These are phyloP conservation scores for Allium sativum DNA, from an alignment of 106 monocot genomes.

Conservation along the genomic window DNA sequence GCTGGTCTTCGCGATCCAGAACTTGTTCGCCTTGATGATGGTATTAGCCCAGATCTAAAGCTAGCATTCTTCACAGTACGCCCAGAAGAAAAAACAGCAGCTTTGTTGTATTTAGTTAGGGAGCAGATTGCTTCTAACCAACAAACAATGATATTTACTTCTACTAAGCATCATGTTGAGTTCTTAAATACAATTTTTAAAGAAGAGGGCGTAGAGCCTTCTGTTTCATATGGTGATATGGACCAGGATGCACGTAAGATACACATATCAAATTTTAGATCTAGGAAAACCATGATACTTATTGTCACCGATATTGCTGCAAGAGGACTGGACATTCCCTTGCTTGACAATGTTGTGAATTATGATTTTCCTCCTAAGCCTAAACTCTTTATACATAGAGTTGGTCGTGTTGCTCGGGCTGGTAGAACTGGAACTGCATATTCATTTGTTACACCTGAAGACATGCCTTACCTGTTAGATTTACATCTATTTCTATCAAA, in stretches of 20 bases:
- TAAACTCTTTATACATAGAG: slow-evolving; percentile 94
- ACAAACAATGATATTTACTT: slow-evolving; percentile 86
- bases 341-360: slow-evolving; percentile 98
- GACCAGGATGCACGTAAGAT: slow-evolving; percentile 98
- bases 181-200: slow-evolving; percentile 71
- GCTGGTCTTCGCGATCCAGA: slow-evolving; percentile 89
- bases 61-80: slow-evolving; percentile 71
- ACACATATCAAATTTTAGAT: slow-evolving; percentile 72
- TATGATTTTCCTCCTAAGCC: slow-evolving; percentile 96
- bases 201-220: slow-evolving; percentile 82
- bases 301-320: slow-evolving; percentile 98
- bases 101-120: slow-evolving; percentile 73
- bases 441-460: slow-evolving; percentile 85
- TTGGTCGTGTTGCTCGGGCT: slow-evolving; percentile 83
- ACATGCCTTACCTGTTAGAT: slow-evolving; percentile 87
- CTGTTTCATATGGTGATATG: slow-evolving; percentile 92
- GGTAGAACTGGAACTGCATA: slow-evolving; percentile 88
- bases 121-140: slow-evolving; percentile 69
- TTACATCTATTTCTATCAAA: slow-evolving; percentile 97
- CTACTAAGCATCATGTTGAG: slow-evolving; percentile 94
- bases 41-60: slow-evolving; percentile 86
- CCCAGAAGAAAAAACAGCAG: slow-evolving; percentile 85
- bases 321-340: slow-evolving; percentile 89
- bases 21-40: slow-evolving; percentile 73
- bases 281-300: slow-evolving; percentile 84